Evolutionary conservation across 2,329 filamentous ascomycete species (phyloP), one percentile per base, ranked within the genome.

Genomic region (Exophiala lecanii-corni): DNA sequence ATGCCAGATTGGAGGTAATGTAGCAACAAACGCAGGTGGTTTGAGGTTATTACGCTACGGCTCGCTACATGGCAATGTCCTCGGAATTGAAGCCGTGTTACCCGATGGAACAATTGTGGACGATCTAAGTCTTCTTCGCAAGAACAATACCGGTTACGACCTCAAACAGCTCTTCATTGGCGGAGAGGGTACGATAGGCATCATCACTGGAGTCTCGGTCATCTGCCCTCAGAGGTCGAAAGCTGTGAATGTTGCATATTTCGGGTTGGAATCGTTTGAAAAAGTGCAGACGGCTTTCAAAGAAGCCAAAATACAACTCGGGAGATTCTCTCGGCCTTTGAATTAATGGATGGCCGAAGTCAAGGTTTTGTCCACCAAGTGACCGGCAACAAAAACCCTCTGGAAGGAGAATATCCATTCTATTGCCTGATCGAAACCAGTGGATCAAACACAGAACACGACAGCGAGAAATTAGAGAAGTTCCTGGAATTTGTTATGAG

Each of bases 91-190:
- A 70, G 92, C 85, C 15, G 94, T 98, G 6, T 73, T 98, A 30
- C 87, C 92, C 1, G 87, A 98, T 61, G 92, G 92, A 41, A 96
- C 89, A 5, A 78, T 98, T 55, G 75, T 98, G 34, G 82, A 97
- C 57, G 89, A 96, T 57, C 79, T 98, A 21, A 84, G 80, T 55
- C 89, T 79, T 47, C 73, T 98, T 45, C 81, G 92, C 55, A 98
- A 98, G 74, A 97, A 98, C 74, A 98, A 98, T 71, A 98, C 92
- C 2, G 92, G 92, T 19, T 98, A 97, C 67, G 94, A 98, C 63
- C 68, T 96, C 44, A 96, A 96, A 72, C 91, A 96, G 67, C 77
- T 96, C 25, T 96, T 98, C 64, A 94, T 98, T 58, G 92, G 92
- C 34, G 86, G 82, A 21, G 92, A 98, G 66, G 92, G 92, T 17